Conservation (phyloP, 2,329 filamentous ascomycete genomes). For the Hypoxylon sp. region DNA sequence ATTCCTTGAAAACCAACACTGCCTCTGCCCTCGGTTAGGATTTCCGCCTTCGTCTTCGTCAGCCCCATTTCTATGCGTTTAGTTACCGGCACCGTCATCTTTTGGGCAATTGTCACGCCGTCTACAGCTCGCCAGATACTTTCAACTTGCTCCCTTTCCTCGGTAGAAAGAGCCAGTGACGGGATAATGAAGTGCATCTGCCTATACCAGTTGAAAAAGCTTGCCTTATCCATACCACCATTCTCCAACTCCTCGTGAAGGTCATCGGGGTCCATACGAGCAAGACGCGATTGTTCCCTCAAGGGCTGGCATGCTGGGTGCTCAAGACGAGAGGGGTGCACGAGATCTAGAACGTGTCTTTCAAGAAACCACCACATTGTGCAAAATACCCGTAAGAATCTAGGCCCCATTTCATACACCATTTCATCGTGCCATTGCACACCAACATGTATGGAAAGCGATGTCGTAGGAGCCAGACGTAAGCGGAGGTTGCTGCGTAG, state of each 20-base stretch:
- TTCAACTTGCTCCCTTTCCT: conserved; percentile 9
- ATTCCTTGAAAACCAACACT: conserved; percentile 36
- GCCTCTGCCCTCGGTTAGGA: conserved; percentile 10
- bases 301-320: conserved; percentile 21
- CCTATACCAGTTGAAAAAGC: conserved; percentile 2
- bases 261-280: not conserved
- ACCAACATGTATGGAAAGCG: conserved; percentile 31
- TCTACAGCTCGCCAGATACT: conserved; percentile 24
- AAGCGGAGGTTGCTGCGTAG: conserved; percentile 20
- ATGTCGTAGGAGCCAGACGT: conserved; percentile 23
- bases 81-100: not conserved
- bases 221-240: not conserved
- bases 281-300: conserved; percentile 6
- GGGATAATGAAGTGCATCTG: conserved; percentile 28
- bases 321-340: conserved; percentile 19
- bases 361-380: conserved; percentile 40
- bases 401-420: conserved; percentile 1
- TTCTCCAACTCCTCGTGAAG: not conserved
- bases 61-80: not conserved
- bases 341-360: conserved; percentile 9
- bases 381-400: conserved; percentile 22
- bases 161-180: not conserved
- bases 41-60: not conserved
- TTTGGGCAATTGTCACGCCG: conserved; percentile 6
- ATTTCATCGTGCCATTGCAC: not conserved